Evolutionary conservation across 805 yeast genomes (phyloP), one percentile per base, ranked within the genome.

Genomic region (Candida argentea): DNA sequence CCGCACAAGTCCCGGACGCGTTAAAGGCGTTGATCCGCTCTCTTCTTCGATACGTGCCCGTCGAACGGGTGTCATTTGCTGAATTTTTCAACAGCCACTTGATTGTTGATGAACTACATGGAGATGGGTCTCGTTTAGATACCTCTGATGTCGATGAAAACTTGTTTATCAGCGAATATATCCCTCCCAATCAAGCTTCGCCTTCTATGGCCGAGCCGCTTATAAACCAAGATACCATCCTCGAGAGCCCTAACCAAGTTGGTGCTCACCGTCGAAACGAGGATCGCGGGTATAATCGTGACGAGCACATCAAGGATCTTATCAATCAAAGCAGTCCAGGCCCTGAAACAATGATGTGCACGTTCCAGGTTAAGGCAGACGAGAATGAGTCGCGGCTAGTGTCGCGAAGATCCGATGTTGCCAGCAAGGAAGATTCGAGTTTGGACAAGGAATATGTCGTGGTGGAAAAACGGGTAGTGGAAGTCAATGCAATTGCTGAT

Each of bases 401-500:
- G 4, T 12, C 17, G 20, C 13, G 14, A 5, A n/a, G 14, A 10
- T 21, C 10, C 16, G 19, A 13, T 13, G 17, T 10, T 31, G 31
- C 22, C 20, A 30, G 35, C 32, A 38, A 52, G 35, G 54, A 65
- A 14, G 81, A 75, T 29, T 45, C 67, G 14, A 63, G 68, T 15
- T 57, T 76, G 32, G 95, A 85, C 42, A 76, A 73, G 39, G 96
- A 86, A 44, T 89, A 89, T 43, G 97, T 89, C 19, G 94, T 89
- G 22, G 87, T 89, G 16, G 97, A 89, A 50, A 91, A 89, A 50
- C 70, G 94, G 27, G 84, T 91, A 0, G 96, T 89, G 3, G 97
- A 91, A 48, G 94, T 89, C 6, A 89, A 89, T 57, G 89, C 94
- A 2, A 64, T 91, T 32, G 98, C 98, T 3, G 97, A 89, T 52